Evolutionary conservation across 768 basidiomycete species (phyloP), one percentile per base, ranked within the genome.

Genomic region (Albatrellus ellisii): DNA sequence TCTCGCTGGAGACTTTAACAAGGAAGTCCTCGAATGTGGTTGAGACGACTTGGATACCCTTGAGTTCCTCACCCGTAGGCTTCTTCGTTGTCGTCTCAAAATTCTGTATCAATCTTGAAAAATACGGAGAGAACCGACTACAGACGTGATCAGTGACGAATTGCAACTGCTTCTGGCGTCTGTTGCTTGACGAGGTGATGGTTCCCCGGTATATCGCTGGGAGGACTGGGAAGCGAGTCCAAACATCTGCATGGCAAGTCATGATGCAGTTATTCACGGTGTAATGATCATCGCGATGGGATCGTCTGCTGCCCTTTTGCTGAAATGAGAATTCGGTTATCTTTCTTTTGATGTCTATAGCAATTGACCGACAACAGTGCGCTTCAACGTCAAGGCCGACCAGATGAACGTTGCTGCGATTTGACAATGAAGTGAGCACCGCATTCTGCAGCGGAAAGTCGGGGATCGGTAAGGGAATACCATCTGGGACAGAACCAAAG

Each of bases 171-270:
- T 59, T 64, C 4, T 52, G 43, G 10, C 47, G 55, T 15, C 65
- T 55, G 7, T 57, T 49, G 15, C 52, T 54, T 2, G 62, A 61
- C 0, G 61, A 57, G 0, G 60, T 56, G 33, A 68, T 59, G 0
- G 69, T 69, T 25, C 65, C 60, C 6, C 70, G 63, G 28, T 63
- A 60, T 14, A 77, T 62, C 0, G 75, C 72, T 2, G 75, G 60
- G 1, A 72, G 47, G 4, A 77, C 75, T 0, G 75, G 75, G 51
- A 75, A 77, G 8, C 75, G 67, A 5, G 65, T 72, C 75, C 75
- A 77, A 17, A 75, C 68, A 11, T 75, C 73, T 0, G 64, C 54
- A 40, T 73, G 65, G 41, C 73, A 75, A 47, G 73, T 70, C 14
- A 78, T 57, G 8, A 78, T 57, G 35, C 59, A 67, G 43, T 75